phyloP scores from a whole-genome alignment of 495 filamentous ascomycete species.

The Aspergillus cristatus region DNA sequence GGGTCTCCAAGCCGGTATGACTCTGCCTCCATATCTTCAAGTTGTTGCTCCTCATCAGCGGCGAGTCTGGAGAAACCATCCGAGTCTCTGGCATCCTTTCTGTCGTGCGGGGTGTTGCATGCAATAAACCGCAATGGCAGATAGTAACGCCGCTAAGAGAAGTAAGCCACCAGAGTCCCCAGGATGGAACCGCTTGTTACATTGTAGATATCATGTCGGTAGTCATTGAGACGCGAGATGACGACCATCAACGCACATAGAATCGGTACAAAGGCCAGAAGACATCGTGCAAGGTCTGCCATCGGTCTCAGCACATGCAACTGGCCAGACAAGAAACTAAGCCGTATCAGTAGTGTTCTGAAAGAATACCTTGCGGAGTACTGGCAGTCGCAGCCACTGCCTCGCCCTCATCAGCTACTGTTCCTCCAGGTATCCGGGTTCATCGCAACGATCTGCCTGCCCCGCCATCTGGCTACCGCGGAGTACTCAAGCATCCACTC shows the following conservation, averaged over 20 bases:
- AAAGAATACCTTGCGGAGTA: too few relatives aligned
- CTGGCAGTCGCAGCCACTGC: too few relatives aligned
- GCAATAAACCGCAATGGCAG: slow-evolving; percentile 36
- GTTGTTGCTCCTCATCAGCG: slow-evolving; percentile 41
- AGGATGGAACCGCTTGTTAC: slow-evolving; percentile 69
- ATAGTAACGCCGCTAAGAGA: slow-evolving; percentile 71
- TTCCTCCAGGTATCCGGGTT: too few relatives aligned
- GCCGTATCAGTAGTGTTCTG: too few relatives aligned
- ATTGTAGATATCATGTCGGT: slow-evolving; percentile 91
- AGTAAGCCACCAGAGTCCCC: slow-evolving; percentile 65
- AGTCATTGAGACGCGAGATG: slow-evolving; percentile 86
- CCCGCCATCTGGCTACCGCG: too few relatives aligned
- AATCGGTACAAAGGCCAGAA: slow-evolving; percentile 53
- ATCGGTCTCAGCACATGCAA: slow-evolving; percentile 68
- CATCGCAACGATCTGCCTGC: too few relatives aligned
- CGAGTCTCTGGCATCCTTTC: slow-evolving; percentile 27
- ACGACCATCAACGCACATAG: slow-evolving; percentile 80
- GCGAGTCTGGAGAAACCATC: slow-evolving; percentile 36
- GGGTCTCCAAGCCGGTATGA: slow-evolving; percentile 20
- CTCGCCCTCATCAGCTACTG: too few relatives aligned
- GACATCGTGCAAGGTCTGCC: slow-evolving; percentile 55
- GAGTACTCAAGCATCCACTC: too few relatives aligned
- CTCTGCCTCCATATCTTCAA: slow-evolving; percentile 12
- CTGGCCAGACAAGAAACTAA: slow-evolving; percentile 68
- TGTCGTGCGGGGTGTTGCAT: slow-evolving; percentile 50